Evolutionary conservation across 257 asterid species (phyloP).

Genomic region (Haberlea rhodopensis): DNA sequence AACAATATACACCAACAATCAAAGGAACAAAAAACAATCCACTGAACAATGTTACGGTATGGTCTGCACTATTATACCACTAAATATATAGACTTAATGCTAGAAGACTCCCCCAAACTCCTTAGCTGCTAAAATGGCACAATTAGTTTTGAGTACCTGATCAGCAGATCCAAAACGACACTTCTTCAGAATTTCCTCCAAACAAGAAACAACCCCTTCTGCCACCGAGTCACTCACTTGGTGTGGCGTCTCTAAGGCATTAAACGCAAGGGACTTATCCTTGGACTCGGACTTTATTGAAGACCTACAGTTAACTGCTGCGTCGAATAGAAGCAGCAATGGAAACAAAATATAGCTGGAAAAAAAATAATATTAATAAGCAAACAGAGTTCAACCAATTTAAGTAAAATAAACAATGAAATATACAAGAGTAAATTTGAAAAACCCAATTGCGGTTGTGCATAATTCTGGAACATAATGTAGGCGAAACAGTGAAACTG

Average conservation of each 20-base stretch:
- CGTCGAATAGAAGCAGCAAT: constrained; percentile 77
- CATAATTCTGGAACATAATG: constrained; percentile 13
- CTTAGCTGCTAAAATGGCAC: constrained; percentile 7
- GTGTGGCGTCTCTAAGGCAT: constrained; percentile 30
- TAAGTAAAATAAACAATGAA: background rate
- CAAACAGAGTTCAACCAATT: constrained; percentile 26
- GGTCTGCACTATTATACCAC: background rate
- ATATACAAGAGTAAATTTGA: background rate
- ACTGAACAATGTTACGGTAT: background rate
- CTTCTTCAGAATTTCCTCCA: constrained; percentile 80
- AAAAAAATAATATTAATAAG: constrained; percentile 17
- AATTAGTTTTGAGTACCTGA: constrained; percentile 56
- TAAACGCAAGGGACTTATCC: constrained; percentile 31
- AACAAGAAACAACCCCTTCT: constrained; percentile 66
- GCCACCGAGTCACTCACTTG: constrained; percentile 70
- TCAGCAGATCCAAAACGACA: constrained; percentile 68
- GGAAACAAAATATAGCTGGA: constrained; percentile 86
- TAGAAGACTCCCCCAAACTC: background rate
- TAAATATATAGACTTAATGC: background rate
- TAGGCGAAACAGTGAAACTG: background rate
- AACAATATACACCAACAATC: constrained; percentile 8
- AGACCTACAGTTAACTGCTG: constrained; percentile 70
- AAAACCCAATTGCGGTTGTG: background rate
- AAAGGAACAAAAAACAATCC: constrained; percentile 17
- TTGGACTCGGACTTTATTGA: constrained; percentile 36